Conservation (phyloP, 495 filamentous ascomycete genomes). For the Aspergillus asperescens region DNA sequence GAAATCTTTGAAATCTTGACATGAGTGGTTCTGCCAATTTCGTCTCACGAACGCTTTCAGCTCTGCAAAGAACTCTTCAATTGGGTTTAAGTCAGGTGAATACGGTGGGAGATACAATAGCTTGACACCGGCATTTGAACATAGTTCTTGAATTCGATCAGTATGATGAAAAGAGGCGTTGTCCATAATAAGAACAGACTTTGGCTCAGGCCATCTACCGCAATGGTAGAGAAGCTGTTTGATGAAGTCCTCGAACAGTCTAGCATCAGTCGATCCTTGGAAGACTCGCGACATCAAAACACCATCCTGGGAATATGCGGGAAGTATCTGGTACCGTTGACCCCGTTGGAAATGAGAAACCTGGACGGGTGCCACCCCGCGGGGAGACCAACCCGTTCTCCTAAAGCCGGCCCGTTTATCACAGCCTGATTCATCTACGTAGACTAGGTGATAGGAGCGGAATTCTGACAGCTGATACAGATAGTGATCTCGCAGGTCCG, state of each 20-base stretch:
- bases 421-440: too few species aligned
- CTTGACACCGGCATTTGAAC: slow-evolving; percentile 31
- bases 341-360: slow-evolving; percentile 28
- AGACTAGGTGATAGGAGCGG: slow-evolving; percentile 30
- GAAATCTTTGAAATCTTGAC: too few species aligned
- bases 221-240: slow-evolving; percentile 36
- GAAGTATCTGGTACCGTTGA: slow-evolving; percentile 35
- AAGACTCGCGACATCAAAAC: slow-evolving; percentile 32
- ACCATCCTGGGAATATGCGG: slow-evolving; percentile 36
- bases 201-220: slow-evolving; percentile 34
- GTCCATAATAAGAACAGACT: too few species aligned
- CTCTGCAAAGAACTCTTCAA: too few species aligned
- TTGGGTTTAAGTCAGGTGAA: slow-evolving; percentile 28
- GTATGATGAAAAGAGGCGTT: slow-evolving; percentile 41
- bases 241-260: slow-evolving; percentile 39
- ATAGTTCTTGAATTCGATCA: slow-evolving; percentile 31
- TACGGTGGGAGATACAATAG: slow-evolving; percentile 29
- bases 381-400: slow-evolving; percentile 29
- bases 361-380: slow-evolving; percentile 29
- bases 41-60: too few species aligned
- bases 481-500: slow-evolving; percentile 33
- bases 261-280: slow-evolving; percentile 33
- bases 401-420: slow-evolving; percentile 28
- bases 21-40: too few species aligned
- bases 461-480: slow-evolving; percentile 28